phyloP scores from a whole-genome alignment of 2,329 filamentous ascomycete genomes.

The Pseudogymnoascus destructans region DNA sequence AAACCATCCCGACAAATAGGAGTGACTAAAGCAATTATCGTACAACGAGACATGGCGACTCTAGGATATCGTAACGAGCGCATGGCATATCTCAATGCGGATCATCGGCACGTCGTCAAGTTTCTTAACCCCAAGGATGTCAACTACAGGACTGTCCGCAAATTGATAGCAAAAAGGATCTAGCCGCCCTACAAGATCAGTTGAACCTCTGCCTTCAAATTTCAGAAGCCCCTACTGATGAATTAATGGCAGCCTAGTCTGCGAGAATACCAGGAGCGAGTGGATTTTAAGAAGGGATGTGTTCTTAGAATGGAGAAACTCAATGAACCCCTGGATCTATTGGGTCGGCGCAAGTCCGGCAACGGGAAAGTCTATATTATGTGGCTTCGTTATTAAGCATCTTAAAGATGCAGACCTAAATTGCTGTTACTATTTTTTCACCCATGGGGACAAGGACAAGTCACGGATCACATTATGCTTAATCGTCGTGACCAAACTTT shows the following conservation, averaged over 20 bases:
- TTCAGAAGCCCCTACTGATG: conserved; percentile 13
- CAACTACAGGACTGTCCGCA: conserved; percentile 16
- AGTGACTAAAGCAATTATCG: conserved; percentile 25
- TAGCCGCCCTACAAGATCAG: conserved; percentile 11
- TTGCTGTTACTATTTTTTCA: not conserved
- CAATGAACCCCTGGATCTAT: not conserved
- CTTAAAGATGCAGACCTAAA: not conserved
- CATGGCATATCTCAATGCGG: conserved; percentile 26
- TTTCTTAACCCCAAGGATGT: conserved; percentile 24
- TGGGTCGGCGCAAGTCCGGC: not conserved
- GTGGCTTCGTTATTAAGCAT: not conserved
- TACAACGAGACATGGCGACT: conserved; percentile 34
- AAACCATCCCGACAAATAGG: conserved; percentile 19
- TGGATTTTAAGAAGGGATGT: not conserved
- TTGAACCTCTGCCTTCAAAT: conserved; percentile 26
- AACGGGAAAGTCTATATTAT: not conserved
- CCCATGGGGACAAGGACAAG: not conserved
- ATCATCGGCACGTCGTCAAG: conserved; percentile 25
- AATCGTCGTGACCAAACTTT: too few species aligned
- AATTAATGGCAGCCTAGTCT: not conserved
- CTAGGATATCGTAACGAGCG: not conserved
- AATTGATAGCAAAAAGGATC: conserved; percentile 9
- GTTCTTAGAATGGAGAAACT: not conserved
- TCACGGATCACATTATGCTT: not conserved
- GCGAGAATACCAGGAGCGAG: not conserved